A percentile compares a stretch with the other conserved stretches of the same genome.
These are phyloP conservation scores for Sporothrix phasma DNA, from an alignment of 2,329 filamentous ascomycete genomes.

Conservation along the genomic window DNA sequence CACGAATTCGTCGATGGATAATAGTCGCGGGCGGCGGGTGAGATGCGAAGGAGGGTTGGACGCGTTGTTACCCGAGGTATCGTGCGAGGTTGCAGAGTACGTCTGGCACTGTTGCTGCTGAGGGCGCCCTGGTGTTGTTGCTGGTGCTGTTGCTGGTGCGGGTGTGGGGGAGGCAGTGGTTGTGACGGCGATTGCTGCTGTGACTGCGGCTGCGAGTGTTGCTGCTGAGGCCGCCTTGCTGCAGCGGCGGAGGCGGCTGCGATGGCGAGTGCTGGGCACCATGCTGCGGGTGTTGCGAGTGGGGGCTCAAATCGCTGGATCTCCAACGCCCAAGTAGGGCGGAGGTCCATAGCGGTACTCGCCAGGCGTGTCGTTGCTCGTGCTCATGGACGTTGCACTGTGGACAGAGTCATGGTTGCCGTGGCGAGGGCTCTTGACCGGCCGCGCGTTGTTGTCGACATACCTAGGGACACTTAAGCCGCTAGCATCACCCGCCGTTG, in stretches of 20 bases:
- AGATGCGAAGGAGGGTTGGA: conserved; percentile 18
- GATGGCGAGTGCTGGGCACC: conserved; percentile 19
- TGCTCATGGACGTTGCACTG: conserved; percentile 35
- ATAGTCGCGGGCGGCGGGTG: conserved; percentile 36
- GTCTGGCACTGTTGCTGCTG: conserved; percentile 15
- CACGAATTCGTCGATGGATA: conserved; percentile 43
- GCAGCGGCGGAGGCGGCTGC: not conserved
- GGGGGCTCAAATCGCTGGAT: conserved; percentile 29
- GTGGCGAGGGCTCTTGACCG: conserved; percentile 47
- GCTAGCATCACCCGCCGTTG: conserved; percentile 30
- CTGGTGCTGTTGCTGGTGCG: conserved; percentile 13
- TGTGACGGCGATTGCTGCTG: conserved; percentile 15
- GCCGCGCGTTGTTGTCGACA: conserved; percentile 44
- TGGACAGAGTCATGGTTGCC: conserved; percentile 45
- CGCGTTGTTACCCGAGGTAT: conserved; percentile 2
- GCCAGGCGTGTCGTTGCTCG: conserved; percentile 38
- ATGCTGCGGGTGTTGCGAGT: conserved; percentile 20
- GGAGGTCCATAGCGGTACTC: conserved; percentile 49
- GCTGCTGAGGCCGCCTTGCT: conserved; percentile 6
- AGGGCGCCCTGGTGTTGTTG: conserved; percentile 4
- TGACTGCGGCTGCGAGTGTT: conserved; percentile 18
- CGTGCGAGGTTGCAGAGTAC: conserved; percentile 14
- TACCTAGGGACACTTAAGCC: conserved; percentile 47
- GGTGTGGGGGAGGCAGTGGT: conserved; percentile 14
- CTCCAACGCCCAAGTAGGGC: conserved; percentile 30